Base-by-base conservation (phyloP, 108 stramenopile genomes). In the Discostella stelligeroides region DNA sequence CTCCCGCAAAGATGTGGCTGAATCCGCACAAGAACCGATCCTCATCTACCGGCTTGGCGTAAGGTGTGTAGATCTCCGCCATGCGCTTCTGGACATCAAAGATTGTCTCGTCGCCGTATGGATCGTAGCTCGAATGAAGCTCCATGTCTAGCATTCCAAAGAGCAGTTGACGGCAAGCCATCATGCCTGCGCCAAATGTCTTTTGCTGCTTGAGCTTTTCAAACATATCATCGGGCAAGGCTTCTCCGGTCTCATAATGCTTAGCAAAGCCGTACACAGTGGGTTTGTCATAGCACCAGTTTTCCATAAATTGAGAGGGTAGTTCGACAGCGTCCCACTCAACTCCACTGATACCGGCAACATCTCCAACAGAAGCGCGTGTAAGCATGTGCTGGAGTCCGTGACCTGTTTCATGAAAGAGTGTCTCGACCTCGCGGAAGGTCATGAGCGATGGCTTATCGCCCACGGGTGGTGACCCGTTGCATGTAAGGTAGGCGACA, bases 221-320 rank as follows among this genome's bases (percentile, higher is more conserved):
- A 53, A 97, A 98, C 81, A 97, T 91, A 21, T 98, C 97, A 60
- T 95, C 84, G 20, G 98, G 98, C 61, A 98, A 82, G 2, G 97
- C 90, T 83, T 97, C 97, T 12, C 92, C 92, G 17, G 98, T 97
- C 73, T 97, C 85, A 84, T 96, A 98, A 66, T 99, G 98, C 84
- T 97, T 97, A 63, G 98, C 98, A 68, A 98, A 98, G 17, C 90
- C 90, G 66, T 91, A 92, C 8, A 97, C 75, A 15, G 95, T 97
- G 14, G 87, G 76, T 27, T 85, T 69, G 71, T 99, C 97, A 81
- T 97, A 98, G 76, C 96, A 96, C 97, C 97, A 99, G 72, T 98
- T 98, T 63, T 99, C 99, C 99, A 99, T 99, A 84, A 98, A 99
- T 77, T 99, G 98, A 4, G 82, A 93, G 0, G 98, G 97, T 48